phyloP scores from a whole-genome alignment of 129 eudicot species.

The Heracleum sosnowskyi region DNA sequence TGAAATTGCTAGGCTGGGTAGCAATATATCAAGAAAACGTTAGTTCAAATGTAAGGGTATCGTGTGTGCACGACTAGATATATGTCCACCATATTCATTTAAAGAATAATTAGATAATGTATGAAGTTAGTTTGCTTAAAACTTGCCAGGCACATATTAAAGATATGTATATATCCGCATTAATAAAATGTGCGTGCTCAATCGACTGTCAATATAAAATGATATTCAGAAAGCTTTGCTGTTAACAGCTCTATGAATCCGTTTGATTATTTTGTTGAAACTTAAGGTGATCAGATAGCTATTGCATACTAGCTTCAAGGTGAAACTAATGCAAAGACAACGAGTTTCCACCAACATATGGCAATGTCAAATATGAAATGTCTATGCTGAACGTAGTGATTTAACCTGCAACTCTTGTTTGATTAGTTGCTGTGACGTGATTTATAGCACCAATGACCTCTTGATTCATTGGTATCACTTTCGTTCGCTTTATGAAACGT shows the following conservation, averaged over 20 bases:
- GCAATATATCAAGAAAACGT: neutral
- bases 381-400: neutral
- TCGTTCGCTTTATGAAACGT: too few relatives aligned
- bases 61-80: neutral
- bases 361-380: neutral
- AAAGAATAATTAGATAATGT: neutral
- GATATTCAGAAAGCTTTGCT: neutral
- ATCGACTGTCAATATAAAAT: neutral
- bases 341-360: neutral
- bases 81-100: neutral
- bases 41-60: neutral
- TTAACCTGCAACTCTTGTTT: neutral
- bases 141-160: neutral
- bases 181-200: neutral
- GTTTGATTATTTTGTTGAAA: neutral
- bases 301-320: neutral
- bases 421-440: neutral
- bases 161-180: neutral
- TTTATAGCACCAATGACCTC: too few relatives aligned
- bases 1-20: neutral
- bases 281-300: neutral
- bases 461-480: too few relatives aligned
- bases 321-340: conserved; percentile 2
- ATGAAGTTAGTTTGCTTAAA: neutral
- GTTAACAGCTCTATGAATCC: neutral